phyloP scores from a whole-genome alignment of 176 grass and related monocot genomes.

The Rhynchospora tenuis region DNA sequence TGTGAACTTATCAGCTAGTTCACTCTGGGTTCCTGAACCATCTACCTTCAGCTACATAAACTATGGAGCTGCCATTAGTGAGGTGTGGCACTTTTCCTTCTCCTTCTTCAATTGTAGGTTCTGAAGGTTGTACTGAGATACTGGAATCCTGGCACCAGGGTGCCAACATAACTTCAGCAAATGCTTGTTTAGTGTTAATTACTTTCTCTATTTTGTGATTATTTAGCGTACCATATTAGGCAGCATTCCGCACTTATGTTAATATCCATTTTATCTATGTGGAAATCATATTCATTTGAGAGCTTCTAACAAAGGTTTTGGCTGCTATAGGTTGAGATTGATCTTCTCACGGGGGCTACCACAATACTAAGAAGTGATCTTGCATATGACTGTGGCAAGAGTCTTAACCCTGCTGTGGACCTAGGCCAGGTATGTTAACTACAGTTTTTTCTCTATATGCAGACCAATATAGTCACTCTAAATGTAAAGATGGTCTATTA shows the following conservation, averaged over 20 bases:
- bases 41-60: conserved; percentile 44
- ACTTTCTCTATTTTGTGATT: not conserved
- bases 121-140: not conserved
- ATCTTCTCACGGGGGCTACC: conserved; percentile 64
- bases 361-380: conserved; percentile 68
- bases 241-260: not conserved
- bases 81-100: conserved; percentile 34
- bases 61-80: conserved; percentile 70
- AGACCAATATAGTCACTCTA: not conserved
- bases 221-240: not conserved
- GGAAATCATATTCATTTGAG: not conserved
- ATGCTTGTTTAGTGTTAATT: not conserved
- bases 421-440: conserved; percentile 59
- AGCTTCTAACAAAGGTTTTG: conserved; percentile 1
- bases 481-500: not conserved
- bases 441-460: not conserved
- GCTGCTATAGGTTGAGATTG: conserved; percentile 56
- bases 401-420: conserved; percentile 79
- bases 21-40: conserved; percentile 48
- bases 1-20: conserved; percentile 55
- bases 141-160: not conserved
- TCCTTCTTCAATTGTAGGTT: not conserved
- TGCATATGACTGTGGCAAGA: conserved; percentile 69
- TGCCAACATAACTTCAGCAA: not conserved
- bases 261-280: not conserved